Evolutionary conservation across 768 basidiomycete species (phyloP).

Genomic region (Trametes elegans): DNA sequence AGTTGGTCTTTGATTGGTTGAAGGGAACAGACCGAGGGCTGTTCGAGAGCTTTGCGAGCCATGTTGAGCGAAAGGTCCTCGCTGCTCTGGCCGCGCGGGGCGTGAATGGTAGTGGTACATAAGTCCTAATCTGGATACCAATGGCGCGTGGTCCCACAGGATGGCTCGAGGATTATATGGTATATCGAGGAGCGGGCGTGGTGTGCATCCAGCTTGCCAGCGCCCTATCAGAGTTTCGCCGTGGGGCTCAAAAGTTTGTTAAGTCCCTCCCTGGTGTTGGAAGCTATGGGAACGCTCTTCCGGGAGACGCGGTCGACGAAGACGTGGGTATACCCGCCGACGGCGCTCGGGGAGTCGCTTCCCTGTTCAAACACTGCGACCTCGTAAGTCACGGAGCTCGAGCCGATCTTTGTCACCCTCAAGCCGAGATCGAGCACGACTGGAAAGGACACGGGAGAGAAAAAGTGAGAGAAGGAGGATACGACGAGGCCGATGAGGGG

Average conservation of each 20-base stretch:
- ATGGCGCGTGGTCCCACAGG: not conserved
- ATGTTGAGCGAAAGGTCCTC: slow-evolving; percentile 40
- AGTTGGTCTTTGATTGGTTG: slow-evolving; percentile 59
- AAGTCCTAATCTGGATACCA: not conserved
- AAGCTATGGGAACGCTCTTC: slow-evolving; percentile 50
- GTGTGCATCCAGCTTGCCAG: too few relatives aligned
- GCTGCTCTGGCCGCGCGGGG: not conserved
- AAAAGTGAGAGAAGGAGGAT: slow-evolving; percentile 78
- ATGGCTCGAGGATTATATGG: too few relatives aligned
- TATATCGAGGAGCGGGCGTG: too few relatives aligned
- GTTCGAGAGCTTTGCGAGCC: slow-evolving; percentile 68
- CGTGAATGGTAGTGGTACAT: not conserved
- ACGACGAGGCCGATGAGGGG: slow-evolving; percentile 73
- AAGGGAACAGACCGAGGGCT: slow-evolving; percentile 53
- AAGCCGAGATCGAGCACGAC: slow-evolving; percentile 68
- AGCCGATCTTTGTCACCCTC: slow-evolving; percentile 64
- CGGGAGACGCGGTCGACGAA: slow-evolving; percentile 65
- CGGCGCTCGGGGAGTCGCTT: slow-evolving; percentile 34
- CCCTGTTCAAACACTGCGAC: slow-evolving; percentile 66
- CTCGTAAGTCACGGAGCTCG: slow-evolving; percentile 77
- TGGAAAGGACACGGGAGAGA: slow-evolving; percentile 71
- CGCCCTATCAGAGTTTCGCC: slow-evolving; percentile 5
- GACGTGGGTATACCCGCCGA: slow-evolving; percentile 76
- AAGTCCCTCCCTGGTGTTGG: slow-evolving; percentile 46
- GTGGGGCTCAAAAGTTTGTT: slow-evolving; percentile 30